phyloP scores from a whole-genome alignment of 1,284 basidiomycete species.

The Afroboletus lepidellus region DNA sequence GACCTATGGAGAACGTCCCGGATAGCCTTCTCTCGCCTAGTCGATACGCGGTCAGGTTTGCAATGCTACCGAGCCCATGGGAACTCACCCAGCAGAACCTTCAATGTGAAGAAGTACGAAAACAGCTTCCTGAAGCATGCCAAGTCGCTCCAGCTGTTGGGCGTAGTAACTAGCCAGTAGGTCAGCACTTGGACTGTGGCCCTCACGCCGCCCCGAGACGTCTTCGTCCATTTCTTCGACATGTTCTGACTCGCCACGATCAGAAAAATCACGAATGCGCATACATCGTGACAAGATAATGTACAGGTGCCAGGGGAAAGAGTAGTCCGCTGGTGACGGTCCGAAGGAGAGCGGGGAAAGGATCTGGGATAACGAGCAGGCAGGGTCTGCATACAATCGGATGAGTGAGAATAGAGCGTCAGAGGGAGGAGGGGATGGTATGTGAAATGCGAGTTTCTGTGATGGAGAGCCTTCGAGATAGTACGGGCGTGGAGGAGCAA shows the following conservation, averaged over 20 bases:
- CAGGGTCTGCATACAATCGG: constrained; percentile 70
- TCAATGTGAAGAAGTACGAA: constrained; percentile 93
- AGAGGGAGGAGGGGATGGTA: constrained; percentile 33
- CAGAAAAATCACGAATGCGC: constrained; percentile 80
- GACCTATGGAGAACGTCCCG: constrained; percentile 80
- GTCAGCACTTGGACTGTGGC: constrained; percentile 84
- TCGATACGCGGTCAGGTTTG: constrained; percentile 5
- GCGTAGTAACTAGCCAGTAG: constrained; percentile 83
- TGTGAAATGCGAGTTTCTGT: constrained; percentile 34
- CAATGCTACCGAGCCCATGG: neutral
- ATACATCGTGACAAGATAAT: constrained; percentile 76
- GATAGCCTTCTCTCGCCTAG: constrained; percentile 76
- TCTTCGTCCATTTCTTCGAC: constrained; percentile 45
- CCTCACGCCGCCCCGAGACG: constrained; percentile 45
- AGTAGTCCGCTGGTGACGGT: constrained; percentile 75
- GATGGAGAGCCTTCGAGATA: constrained; percentile 48
- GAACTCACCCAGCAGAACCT: constrained; percentile 66
- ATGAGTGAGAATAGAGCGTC: constrained; percentile 88
- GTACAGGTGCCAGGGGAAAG: constrained; percentile 93
- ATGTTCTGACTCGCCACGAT: constrained; percentile 58
- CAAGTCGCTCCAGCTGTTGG: constrained; percentile 79
- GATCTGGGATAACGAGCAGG: constrained; percentile 60
- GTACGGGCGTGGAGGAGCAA: constrained; percentile 72
- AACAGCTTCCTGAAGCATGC: constrained; percentile 81
- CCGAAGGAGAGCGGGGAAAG: constrained; percentile 74